Evolutionary conservation across 2,329 filamentous ascomycete genomes (phyloP).

Genomic region (Sphaerulina musiva): DNA sequence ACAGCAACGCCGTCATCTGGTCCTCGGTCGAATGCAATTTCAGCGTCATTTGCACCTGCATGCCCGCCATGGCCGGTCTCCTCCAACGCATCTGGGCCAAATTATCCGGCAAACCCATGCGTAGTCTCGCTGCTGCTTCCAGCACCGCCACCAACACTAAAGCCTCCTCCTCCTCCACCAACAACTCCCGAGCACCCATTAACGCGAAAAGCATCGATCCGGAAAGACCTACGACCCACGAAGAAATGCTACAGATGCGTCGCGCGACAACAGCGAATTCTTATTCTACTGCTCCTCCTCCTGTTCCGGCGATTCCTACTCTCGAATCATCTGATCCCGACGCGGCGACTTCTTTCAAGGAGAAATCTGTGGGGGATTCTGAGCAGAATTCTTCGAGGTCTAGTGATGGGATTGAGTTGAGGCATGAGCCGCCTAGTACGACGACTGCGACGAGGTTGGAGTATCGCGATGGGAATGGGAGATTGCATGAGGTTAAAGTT

Average conservation of each 20-base stretch:
- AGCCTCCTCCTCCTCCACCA: too few species aligned
- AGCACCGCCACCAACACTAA: too few species aligned
- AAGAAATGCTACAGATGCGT: constrained; percentile 18
- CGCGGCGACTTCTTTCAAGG: constrained; percentile 11
- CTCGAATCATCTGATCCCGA: constrained; percentile 10
- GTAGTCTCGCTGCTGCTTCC: too few species aligned
- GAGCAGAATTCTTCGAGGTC: background rate
- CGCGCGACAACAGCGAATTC: constrained; percentile 6
- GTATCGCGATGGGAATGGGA: constrained; percentile 17
- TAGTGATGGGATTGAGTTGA: constrained; percentile 11
- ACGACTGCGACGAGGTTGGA: constrained; percentile 17
- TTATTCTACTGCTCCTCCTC: too few species aligned
- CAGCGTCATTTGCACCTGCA: constrained; percentile 18
- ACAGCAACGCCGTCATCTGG: constrained; percentile 17
- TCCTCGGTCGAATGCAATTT: constrained; percentile 18
- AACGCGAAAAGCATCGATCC: constrained; percentile 17
- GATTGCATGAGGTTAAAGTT: constrained; percentile 21
- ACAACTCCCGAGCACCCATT: constrained; percentile 16
- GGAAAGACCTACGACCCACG: constrained; percentile 13
- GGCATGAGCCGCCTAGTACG: constrained; percentile 15
- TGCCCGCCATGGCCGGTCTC: constrained; percentile 20
- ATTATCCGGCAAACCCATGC: constrained; percentile 16
- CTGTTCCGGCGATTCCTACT: constrained; percentile 3
- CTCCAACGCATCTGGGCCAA: constrained; percentile 17
- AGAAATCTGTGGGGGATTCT: too few species aligned